A percentile compares a stretch with the other conserved stretches of the same genome.
These are phyloP conservation scores for Myriosclerotinia duriaeana DNA, from an alignment of 2,329 filamentous ascomycete genomes.

Conservation along the genomic window DNA sequence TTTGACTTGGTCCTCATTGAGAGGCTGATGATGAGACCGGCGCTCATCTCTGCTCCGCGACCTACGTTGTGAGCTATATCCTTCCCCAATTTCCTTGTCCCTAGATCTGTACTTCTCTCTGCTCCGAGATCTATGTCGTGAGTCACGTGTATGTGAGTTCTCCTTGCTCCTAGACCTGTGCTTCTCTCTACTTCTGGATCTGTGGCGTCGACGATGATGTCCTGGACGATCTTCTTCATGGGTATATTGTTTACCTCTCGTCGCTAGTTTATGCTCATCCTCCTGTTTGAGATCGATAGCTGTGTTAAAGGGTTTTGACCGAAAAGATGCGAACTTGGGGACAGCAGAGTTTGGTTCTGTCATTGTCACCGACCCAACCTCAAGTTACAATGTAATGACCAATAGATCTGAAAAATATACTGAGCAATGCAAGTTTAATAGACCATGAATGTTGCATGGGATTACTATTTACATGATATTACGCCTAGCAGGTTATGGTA, in stretches of 20 bases:
- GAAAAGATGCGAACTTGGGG: conserved; percentile 77
- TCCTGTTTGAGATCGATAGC: conserved; percentile 20
- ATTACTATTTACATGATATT: background rate
- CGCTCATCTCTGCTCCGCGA: conserved; percentile 18
- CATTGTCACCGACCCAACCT: conserved; percentile 26
- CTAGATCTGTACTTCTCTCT: conserved; percentile 21
- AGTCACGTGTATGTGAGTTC: conserved; percentile 3
- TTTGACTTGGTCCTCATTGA: background rate
- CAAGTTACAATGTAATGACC: background rate
- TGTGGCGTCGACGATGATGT: conserved; percentile 19
- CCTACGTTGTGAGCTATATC: conserved; percentile 9
- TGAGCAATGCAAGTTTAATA: background rate
- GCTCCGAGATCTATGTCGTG: conserved; percentile 9
- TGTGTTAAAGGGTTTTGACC: conserved; percentile 46
- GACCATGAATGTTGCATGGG: background rate
- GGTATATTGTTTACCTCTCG: conserved; percentile 12
- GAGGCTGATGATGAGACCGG: conserved; percentile 14
- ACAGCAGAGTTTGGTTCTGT: conserved; percentile 43
- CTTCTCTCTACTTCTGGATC: conserved; percentile 21
- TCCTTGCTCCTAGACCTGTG: conserved; percentile 12
- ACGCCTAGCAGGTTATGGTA: background rate
- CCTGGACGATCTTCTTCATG: conserved; percentile 14
- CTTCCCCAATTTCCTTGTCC: conserved; percentile 29
- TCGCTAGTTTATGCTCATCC: conserved; percentile 27
- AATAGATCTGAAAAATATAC: background rate